These are phyloP conservation scores for Kondoa subrosea DNA, from an alignment of 768 basidiomycete species.

Conservation along the genomic window DNA sequence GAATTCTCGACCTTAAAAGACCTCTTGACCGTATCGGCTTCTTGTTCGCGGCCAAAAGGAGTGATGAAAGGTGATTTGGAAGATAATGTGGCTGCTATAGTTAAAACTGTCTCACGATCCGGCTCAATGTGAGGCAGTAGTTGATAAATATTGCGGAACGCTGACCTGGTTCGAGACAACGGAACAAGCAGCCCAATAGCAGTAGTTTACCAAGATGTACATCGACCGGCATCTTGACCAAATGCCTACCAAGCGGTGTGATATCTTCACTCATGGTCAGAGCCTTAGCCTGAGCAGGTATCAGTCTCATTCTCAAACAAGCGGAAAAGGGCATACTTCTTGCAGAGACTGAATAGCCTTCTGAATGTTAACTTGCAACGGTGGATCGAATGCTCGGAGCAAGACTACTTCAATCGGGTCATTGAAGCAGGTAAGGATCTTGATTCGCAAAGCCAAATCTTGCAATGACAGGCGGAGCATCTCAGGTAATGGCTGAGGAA, in stretches of 20 bases:
- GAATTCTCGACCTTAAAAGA: conserved; percentile 72
- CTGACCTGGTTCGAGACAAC: conserved; percentile 65
- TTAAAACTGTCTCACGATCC: conserved; percentile 40
- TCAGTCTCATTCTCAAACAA: too few relatives aligned
- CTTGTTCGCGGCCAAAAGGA: conserved; percentile 69
- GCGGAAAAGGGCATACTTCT: too few relatives aligned
- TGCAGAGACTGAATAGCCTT: conserved; percentile 77
- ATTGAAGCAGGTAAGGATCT: conserved; percentile 78
- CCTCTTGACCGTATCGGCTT: conserved; percentile 67
- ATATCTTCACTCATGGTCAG: conserved; percentile 74
- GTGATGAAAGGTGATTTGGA: conserved; percentile 84
- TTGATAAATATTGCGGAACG: not conserved
- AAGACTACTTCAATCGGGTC: conserved; percentile 83
- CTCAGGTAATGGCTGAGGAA: conserved; percentile 79
- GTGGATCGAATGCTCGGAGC: conserved; percentile 74
- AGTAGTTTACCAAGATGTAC: conserved; percentile 91
- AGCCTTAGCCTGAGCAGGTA: too few relatives aligned
- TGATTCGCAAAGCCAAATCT: conserved; percentile 75
- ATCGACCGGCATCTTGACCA: conserved; percentile 85
- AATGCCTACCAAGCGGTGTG: conserved; percentile 74
- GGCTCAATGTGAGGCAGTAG: not conserved
- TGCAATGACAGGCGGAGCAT: conserved; percentile 86
- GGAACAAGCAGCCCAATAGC: conserved; percentile 62
- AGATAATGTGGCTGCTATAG: conserved; percentile 80
- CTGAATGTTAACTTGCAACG: conserved; percentile 66